A percentile compares a stretch with the other conserved stretches of the same genome.
Conservation (phyloP, 345 rosid genomes). For the Punica granatum region DNA sequence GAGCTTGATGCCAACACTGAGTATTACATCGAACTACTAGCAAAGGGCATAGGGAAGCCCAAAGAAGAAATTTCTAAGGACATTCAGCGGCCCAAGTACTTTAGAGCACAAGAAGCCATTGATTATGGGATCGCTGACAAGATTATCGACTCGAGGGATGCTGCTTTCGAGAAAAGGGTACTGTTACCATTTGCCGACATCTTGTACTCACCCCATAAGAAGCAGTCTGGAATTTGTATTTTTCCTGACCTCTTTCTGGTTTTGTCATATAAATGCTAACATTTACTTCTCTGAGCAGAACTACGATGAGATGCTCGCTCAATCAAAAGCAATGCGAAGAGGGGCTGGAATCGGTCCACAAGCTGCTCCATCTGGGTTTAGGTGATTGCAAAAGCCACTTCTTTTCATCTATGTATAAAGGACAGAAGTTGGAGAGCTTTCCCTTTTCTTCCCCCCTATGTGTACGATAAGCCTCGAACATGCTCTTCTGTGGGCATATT, state of each 20-base stretch:
- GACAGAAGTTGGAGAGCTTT: not conserved
- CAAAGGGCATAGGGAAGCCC: constrained; percentile 70
- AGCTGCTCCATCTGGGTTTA: constrained; percentile 49
- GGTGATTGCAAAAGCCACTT: constrained; percentile 18
- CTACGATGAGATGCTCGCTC: constrained; percentile 58
- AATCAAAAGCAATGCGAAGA: constrained; percentile 50
- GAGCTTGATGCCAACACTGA: constrained; percentile 71
- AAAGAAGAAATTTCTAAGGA: constrained; percentile 72
- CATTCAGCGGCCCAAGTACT: constrained; percentile 59
- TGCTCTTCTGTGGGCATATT: not conserved
- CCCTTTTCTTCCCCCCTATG: not conserved
- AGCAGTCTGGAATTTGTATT: not conserved
- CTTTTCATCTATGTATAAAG: not conserved
- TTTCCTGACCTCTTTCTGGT: constrained; percentile 1
- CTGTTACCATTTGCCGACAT: constrained; percentile 1
- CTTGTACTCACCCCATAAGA: not conserved
- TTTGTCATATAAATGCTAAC: constrained; percentile 11
- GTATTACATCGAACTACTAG: constrained; percentile 57
- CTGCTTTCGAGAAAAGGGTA: constrained; percentile 61
- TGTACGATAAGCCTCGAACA: not conserved
- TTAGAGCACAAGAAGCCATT: constrained; percentile 61
- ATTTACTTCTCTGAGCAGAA: constrained; percentile 35
- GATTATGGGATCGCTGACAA: constrained; percentile 90
- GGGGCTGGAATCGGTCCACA: constrained; percentile 50
- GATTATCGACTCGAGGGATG: constrained; percentile 46